Conservation (phyloP, 2,329 filamentous ascomycete species). For the Fusarium redolens region DNA sequence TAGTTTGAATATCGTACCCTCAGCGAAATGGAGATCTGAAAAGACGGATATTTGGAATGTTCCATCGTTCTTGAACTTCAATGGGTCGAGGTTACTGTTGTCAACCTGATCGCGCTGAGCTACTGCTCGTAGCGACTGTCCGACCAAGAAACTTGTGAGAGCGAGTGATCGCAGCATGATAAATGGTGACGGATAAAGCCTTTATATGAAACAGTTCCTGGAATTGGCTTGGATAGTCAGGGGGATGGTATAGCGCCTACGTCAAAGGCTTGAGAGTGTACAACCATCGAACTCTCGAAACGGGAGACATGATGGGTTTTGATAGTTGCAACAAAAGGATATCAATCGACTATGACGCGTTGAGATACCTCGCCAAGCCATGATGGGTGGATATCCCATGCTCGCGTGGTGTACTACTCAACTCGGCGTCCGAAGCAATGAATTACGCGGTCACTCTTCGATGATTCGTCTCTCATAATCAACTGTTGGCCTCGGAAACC, state of each 20-base stretch:
- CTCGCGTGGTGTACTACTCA: neutral
- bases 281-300: neutral
- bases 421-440: slow-evolving; percentile 16
- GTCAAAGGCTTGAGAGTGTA: neutral
- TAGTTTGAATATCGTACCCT: neutral
- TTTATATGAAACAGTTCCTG: neutral
- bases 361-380: slow-evolving; percentile 15
- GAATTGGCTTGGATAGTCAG: neutral
- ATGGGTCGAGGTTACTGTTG: slow-evolving; percentile 25
- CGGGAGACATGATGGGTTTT: neutral
- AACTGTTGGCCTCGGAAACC: slow-evolving; percentile 7
- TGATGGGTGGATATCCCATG: neutral
- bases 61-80: slow-evolving; percentile 25
- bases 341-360: slow-evolving; percentile 21
- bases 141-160: slow-evolving; percentile 5
- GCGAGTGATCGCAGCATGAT: slow-evolving; percentile 18
- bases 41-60: slow-evolving; percentile 34
- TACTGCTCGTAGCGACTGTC: neutral
- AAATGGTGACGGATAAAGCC: neutral
- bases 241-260: neutral
- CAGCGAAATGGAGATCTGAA: slow-evolving; percentile 35
- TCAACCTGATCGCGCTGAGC: slow-evolving; percentile 9
- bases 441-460: slow-evolving; percentile 13
- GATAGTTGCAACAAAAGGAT: neutral
- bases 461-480: slow-evolving; percentile 13